Conservation (phyloP, 306 rosid genomes). For the Herpetospermum pedunculosum region DNA sequence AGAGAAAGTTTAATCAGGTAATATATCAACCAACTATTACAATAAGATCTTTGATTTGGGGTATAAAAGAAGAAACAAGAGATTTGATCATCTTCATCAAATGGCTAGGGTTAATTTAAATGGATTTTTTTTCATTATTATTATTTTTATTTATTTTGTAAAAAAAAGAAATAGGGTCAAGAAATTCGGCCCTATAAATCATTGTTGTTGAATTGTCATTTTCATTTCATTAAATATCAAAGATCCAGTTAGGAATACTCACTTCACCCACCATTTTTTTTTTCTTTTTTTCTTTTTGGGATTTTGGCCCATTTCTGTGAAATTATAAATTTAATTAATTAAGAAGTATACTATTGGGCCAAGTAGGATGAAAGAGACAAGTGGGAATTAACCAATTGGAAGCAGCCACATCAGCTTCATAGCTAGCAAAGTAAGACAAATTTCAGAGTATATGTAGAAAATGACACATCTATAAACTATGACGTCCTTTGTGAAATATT, state of each 20-base stretch:
- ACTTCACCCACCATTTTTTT: conserved; percentile 4
- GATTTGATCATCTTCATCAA: neutral
- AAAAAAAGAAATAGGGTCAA: neutral
- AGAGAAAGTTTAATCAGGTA: neutral
- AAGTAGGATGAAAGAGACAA: conserved; percentile 4
- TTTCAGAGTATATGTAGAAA: conserved; percentile 6
- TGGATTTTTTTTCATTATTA: neutral
- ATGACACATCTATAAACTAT: neutral
- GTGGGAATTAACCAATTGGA: neutral
- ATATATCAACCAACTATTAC: neutral
- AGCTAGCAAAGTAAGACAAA: conserved; percentile 4
- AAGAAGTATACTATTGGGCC: neutral
- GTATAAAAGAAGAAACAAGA: neutral
- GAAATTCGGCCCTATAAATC: neutral
- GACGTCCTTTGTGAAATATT: conserved; percentile 5
- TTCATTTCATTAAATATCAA: conserved; percentile 11
- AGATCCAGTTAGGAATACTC: conserved; percentile 7
- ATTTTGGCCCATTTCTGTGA: neutral
- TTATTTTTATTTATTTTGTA: neutral
- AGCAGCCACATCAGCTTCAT: conserved; percentile 4
- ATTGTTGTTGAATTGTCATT: conserved; percentile 13
- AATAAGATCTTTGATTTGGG: neutral
- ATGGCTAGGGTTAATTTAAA: neutral
- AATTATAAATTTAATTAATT: neutral
- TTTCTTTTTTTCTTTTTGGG: neutral